Conservation (phyloP, 345 rosid genomes). For the Populus deltoides region DNA sequence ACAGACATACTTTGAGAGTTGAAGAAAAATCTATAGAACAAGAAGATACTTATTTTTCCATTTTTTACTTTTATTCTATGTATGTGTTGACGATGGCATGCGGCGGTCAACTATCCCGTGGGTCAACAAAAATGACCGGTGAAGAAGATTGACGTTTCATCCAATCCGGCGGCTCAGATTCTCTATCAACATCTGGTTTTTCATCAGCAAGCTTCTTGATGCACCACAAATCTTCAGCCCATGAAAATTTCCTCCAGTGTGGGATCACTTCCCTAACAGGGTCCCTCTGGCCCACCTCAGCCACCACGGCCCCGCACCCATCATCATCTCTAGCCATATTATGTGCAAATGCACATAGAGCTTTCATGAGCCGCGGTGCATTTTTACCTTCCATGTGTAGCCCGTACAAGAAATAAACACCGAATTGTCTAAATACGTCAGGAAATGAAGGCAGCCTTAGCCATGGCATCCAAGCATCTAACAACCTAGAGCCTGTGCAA, state of each 20-base stretch:
- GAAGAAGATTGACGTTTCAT: slow-evolving; percentile 33
- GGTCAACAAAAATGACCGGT: slow-evolving; percentile 61
- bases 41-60: background rate
- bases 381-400: slow-evolving; percentile 61
- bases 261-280: slow-evolving; percentile 52
- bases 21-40: too few species aligned
- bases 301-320: slow-evolving; percentile 61
- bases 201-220: slow-evolving; percentile 43
- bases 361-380: slow-evolving; percentile 48
- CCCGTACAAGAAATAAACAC: slow-evolving; percentile 60
- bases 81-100: background rate
- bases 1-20: too few species aligned
- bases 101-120: slow-evolving; percentile 55
- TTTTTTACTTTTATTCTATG: background rate
- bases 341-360: slow-evolving; percentile 57
- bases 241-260: slow-evolving; percentile 65
- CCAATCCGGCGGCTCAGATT: slow-evolving; percentile 40
- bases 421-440: slow-evolving; percentile 56
- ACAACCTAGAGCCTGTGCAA: slow-evolving; percentile 51
- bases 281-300: slow-evolving; percentile 61
- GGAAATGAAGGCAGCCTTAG: slow-evolving; percentile 68
- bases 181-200: slow-evolving; percentile 2
- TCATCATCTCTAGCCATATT: slow-evolving; percentile 58
- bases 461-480: slow-evolving; percentile 74
- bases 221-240: slow-evolving; percentile 73